Conservation (phyloP, 2,329 filamentous ascomycete genomes). For the Diplocarpon mali region DNA sequence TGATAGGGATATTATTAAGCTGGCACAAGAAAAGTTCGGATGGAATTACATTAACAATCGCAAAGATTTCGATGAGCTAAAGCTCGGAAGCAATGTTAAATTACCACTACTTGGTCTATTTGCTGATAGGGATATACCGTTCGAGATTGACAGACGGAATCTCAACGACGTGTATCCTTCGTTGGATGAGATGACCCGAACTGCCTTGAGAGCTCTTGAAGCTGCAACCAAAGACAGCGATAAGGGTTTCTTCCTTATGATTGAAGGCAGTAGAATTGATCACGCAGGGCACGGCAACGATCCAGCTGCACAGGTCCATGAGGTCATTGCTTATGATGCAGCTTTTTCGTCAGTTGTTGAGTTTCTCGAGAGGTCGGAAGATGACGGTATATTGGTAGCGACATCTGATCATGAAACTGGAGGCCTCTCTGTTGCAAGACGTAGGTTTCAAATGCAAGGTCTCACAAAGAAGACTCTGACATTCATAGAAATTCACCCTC, state of each 20-base stretch:
- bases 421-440: conserved; percentile 71
- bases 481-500: conserved; percentile 39
- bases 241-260: conserved; percentile 96
- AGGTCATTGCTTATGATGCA: conserved; percentile 91
- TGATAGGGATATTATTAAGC: conserved; percentile 58
- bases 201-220: conserved; percentile 68
- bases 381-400: conserved; percentile 69
- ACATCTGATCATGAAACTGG: conserved; percentile 97
- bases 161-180: conserved; percentile 75
- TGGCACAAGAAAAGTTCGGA: conserved; percentile 64
- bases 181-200: conserved; percentile 80
- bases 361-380: conserved; percentile 65
- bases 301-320: conserved; percentile 73
- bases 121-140: conserved; percentile 73
- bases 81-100: conserved; percentile 53
- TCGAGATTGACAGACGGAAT: conserved; percentile 79
- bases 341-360: conserved; percentile 74
- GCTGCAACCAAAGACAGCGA: conserved; percentile 74
- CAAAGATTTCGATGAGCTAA: conserved; percentile 63
- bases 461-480: conserved; percentile 1
- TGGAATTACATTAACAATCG: conserved; percentile 71
- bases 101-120: conserved; percentile 82
- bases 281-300: conserved; percentile 86
- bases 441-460: conserved; percentile 32
- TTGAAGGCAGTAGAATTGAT: conserved; percentile 92